phyloP scores from a whole-genome alignment of 176 grass and related monocot genomes.

The Echinochloa phyllopogon region DNA sequence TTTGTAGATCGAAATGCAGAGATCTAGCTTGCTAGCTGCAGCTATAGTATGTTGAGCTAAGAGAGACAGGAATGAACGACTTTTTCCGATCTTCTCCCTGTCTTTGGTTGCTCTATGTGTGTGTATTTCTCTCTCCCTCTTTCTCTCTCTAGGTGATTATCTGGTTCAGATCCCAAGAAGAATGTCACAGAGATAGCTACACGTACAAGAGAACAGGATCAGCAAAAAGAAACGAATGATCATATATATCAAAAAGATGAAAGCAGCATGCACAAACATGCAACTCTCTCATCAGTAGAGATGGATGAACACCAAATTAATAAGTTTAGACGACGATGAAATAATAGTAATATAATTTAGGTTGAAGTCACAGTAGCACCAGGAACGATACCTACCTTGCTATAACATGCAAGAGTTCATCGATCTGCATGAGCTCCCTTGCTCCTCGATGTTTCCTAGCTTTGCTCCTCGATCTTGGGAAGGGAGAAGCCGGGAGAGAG shows the following conservation, averaged over 20 bases:
- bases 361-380: not conserved
- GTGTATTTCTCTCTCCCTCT: not conserved
- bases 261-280: too few species aligned
- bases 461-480: not conserved
- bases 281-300: not conserved
- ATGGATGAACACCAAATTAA: conserved; percentile 8
- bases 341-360: not conserved
- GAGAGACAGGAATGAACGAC: conserved; percentile 44
- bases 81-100: conserved; percentile 34
- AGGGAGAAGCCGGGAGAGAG: not conserved
- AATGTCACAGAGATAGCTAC: conserved; percentile 34
- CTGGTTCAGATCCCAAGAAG: conserved; percentile 68
- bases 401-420: conserved; percentile 1
- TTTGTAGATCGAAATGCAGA: conserved; percentile 14
- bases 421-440: conserved; percentile 7
- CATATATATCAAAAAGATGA: not conserved
- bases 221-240: not conserved
- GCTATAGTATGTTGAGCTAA: conserved; percentile 20
- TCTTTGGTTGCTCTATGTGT: conserved; percentile 15
- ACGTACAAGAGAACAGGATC: not conserved
- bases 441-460: not conserved
- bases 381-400: conserved; percentile 27
- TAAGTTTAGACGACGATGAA: not conserved
- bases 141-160: conserved; percentile 28
- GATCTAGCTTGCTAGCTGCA: conserved; percentile 44